Evolutionary conservation across 2,329 filamentous ascomycete genomes (phyloP).

Genomic region (Ceratocystis eucalypticola): DNA sequence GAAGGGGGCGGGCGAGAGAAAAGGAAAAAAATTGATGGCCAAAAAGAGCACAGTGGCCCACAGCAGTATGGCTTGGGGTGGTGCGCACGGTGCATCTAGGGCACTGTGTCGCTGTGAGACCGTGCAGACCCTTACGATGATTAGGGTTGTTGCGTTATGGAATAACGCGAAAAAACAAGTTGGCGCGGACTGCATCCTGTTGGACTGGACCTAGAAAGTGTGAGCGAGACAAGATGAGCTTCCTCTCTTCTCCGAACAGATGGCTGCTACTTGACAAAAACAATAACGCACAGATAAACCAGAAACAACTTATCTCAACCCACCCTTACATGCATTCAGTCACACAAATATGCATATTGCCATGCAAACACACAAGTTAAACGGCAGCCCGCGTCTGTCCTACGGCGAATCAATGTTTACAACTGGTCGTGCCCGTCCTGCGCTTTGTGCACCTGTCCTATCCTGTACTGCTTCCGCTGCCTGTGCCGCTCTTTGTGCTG

Average conservation of each 20-base stretch:
- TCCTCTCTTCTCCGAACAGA: not conserved
- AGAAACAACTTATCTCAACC: not conserved
- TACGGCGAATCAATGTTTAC: not conserved
- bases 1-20: conserved; percentile 17
- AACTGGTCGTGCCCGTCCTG: not conserved
- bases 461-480: not conserved
- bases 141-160: not conserved
- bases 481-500: not conserved
- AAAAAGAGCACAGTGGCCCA: conserved; percentile 14
- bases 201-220: not conserved
- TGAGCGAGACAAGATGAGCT: not conserved
- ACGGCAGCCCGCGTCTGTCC: not conserved
- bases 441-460: not conserved
- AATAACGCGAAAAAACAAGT: not conserved
- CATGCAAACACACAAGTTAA: not conserved
- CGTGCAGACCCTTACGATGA: not conserved
- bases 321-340: not conserved
- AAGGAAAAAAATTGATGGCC: conserved; percentile 18
- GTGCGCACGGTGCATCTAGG: not conserved
- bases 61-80: not conserved
- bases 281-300: not conserved
- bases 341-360: not conserved
- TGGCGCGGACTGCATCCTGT: not conserved
- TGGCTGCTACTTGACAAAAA: not conserved
- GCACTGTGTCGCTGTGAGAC: conserved; percentile 3